A percentile compares a stretch with the other conserved stretches of the same genome.
phyloP scores from a whole-genome alignment of 202 grass and related monocot species.

The Brachypodium distachyon region DNA sequence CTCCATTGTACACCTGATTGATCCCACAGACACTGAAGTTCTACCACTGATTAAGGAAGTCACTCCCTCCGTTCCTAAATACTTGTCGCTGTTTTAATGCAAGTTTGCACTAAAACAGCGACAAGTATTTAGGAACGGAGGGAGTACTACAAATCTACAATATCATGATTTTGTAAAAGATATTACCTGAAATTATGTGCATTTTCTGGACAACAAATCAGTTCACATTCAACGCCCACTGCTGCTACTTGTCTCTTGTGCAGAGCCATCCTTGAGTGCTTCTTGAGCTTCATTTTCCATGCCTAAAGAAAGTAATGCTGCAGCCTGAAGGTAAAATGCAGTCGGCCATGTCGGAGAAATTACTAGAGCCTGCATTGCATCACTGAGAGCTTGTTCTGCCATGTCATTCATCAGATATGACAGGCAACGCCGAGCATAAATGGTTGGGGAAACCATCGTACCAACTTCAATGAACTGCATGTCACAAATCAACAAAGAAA shows the following conservation, averaged over 20 bases:
- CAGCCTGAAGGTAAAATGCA: conserved; percentile 91
- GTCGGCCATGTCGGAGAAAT: conserved; percentile 85
- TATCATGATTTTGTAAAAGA: not conserved
- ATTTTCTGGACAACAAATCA: conserved; percentile 14
- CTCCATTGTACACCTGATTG: not conserved
- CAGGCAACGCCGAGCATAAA: conserved; percentile 84
- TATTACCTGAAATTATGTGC: conserved; percentile 41
- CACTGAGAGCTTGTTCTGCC: conserved; percentile 71
- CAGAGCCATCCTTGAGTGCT: conserved; percentile 81
- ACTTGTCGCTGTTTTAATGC: no score
- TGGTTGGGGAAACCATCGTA: conserved; percentile 93
- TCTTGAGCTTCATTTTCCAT: conserved; percentile 97
- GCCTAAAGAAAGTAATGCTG: conserved; percentile 57
- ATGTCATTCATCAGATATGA: conserved; percentile 87
- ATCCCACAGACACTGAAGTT: not conserved
- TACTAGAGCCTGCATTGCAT: conserved; percentile 82
- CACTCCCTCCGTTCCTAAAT: no score
- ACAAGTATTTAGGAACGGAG: no score
- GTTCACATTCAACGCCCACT: conserved; percentile 23
- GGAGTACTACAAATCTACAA: no score
- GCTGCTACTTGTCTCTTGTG: conserved; percentile 49
- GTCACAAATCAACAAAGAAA: conserved; percentile 3
- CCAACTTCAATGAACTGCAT: conserved; percentile 99
- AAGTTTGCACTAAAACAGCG: no score
- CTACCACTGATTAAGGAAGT: not conserved